Base-by-base conservation (phyloP, 352 stramenopile genomes). In the Bremia lactucae region DNA sequence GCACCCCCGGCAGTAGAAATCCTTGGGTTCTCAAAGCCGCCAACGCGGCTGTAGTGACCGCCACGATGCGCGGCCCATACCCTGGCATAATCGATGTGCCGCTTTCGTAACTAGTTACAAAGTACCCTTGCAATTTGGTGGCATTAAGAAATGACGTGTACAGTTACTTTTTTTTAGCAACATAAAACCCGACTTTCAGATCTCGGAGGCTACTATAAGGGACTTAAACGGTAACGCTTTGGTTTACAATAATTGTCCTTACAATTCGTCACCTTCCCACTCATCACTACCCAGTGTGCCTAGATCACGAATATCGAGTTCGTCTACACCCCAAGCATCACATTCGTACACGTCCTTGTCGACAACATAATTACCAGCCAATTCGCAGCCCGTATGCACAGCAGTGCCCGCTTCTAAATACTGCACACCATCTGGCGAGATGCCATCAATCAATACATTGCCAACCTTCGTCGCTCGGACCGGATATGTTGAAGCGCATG, bases 1-100 rank as follows among this genome's bases (percentile, higher is more conserved):
- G 79, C 35, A 94, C 81, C 33, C 81, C 81, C 3, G 81, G 81
- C 39, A 94, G 57, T 50, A 73, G 85, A 56, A 94, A 94, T 15
- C 46, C 57, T 10, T 59, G 31, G 13, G 19, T 22, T 13, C 21
- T 10, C 6, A 41, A 23, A 36, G 25, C 28, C 23, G 43, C 55
- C 44, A 59, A 31, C 16, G 20, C 46, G 1, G 42, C 40, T 20
- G 42, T 23, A 18, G 55, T 54, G 33, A 65, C 26, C 56, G 42
- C 44, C 29, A 57, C 57, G 15, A 60, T 22, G 55, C 58, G 52
- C 52, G 37, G 44, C 43, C 42, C 34, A 49, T 31, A 39, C 10
- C 28, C 31, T 19, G 51, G 31, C 53, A 55, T 66, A 29, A 21
- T 44, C n/a, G n/a, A n/a, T n/a, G n/a, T n/a, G n/a, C n/a, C n/a